phyloP scores from a whole-genome alignment of 306 rosid species.

The Prunus armeniaca region DNA sequence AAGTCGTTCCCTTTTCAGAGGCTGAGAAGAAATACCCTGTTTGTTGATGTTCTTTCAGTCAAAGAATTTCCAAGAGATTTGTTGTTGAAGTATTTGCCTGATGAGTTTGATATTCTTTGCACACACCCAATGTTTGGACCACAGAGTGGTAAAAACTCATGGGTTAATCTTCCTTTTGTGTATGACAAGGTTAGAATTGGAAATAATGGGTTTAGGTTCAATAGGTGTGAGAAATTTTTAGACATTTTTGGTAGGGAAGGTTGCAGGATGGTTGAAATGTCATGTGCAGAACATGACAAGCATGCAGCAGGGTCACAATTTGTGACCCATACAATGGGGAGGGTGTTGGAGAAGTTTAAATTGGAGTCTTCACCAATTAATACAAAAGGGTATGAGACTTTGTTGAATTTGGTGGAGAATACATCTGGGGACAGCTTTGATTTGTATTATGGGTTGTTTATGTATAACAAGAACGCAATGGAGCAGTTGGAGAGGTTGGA shows the following conservation, averaged over 20 bases:
- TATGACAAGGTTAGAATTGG: conserved; percentile 11
- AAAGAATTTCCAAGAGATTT: conserved; percentile 19
- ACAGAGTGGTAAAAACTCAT: conserved; percentile 9
- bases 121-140: conserved; percentile 25
- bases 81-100: conserved; percentile 10
- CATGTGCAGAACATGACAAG: conserved; percentile 16
- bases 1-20: conserved; percentile 17
- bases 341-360: conserved; percentile 11
- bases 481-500: conserved; percentile 23
- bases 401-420: conserved; percentile 16
- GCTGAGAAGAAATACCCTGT: conserved; percentile 11
- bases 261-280: conserved; percentile 25
- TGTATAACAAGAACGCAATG: conserved; percentile 25
- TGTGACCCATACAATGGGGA: conserved; percentile 22
- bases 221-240: conserved; percentile 8
- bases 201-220: neutral
- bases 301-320: conserved; percentile 18
- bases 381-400: conserved; percentile 20
- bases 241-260: conserved; percentile 8
- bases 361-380: conserved; percentile 16
- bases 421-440: conserved; percentile 24
- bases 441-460: conserved; percentile 19
- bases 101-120: conserved; percentile 17
- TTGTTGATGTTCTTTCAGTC: conserved; percentile 18
- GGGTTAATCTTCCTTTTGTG: conserved; percentile 9